A percentile compares a stretch with the other conserved stretches of the same genome.
phyloP scores from a whole-genome alignment of 2,329 filamentous ascomycete species.

The Ophiostoma perfectum region DNA sequence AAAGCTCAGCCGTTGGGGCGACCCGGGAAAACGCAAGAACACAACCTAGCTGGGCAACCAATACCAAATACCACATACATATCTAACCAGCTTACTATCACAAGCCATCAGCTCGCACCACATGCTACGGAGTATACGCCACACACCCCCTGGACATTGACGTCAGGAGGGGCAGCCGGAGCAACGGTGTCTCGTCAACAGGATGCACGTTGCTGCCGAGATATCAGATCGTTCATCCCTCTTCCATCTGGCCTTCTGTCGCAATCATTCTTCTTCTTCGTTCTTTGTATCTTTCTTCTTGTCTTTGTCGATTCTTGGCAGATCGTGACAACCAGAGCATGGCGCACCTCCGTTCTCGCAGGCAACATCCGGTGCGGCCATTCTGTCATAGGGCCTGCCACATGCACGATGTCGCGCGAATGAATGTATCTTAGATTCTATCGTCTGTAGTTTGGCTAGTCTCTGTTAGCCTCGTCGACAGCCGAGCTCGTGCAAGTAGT shows the following conservation, averaged over 20 bases:
- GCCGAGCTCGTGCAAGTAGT: conserved; percentile 19
- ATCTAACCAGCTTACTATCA: neutral
- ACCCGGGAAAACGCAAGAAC: neutral
- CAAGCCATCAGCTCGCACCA: neutral
- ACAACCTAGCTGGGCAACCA: neutral
- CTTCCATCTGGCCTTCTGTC: neutral
- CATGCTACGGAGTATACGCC: no score
- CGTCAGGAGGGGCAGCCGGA: neutral
- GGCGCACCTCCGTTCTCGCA: conserved; percentile 4
- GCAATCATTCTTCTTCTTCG: neutral
- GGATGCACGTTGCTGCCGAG: neutral
- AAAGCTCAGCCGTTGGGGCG: neutral
- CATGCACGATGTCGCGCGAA: neutral
- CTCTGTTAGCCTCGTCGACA: conserved; percentile 7
- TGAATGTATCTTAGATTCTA: neutral
- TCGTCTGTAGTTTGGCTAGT: neutral
- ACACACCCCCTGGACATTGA: neutral
- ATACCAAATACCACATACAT: no score
- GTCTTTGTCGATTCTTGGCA: neutral
- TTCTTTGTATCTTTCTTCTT: neutral
- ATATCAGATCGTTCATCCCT: neutral
- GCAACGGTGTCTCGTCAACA: neutral
- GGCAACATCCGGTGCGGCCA: no score
- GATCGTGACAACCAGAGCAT: neutral
- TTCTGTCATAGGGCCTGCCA: neutral